phyloP scores from a whole-genome alignment of 768 basidiomycete species.

The Suillus hirtellus region DNA sequence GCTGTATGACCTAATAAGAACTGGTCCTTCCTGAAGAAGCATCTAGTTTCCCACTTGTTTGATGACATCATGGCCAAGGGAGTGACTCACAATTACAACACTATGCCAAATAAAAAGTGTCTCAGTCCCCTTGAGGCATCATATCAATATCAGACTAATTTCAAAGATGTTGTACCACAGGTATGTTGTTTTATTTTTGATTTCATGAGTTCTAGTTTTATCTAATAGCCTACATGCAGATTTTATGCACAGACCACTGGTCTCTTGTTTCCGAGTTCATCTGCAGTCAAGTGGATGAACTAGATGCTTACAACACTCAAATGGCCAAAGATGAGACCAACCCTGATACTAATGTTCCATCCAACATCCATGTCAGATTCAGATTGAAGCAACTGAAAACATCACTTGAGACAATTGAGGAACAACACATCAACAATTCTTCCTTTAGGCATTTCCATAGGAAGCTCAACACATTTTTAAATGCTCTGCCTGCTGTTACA shows the following conservation, averaged over 20 bases:
- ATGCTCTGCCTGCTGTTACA: not conserved
- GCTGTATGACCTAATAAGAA: constrained; percentile 18
- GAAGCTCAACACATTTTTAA: not conserved
- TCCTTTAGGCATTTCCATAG: not conserved
- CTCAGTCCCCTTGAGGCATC: constrained; percentile 15
- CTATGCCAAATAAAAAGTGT: constrained; percentile 31
- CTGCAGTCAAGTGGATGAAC: constrained; percentile 1
- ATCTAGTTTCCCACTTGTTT: constrained; percentile 33
- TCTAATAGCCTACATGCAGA: constrained; percentile 3
- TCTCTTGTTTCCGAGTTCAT: constrained; percentile 13
- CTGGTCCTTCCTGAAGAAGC: constrained; percentile 36
- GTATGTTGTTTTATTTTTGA: constrained; percentile 23
- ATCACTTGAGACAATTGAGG: not conserved
- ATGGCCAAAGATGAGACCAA: not conserved
- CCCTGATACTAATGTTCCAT: not conserved
- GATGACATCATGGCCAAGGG: constrained; percentile 34
- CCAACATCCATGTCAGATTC: not conserved
- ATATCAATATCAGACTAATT: constrained; percentile 33
- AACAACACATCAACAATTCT: not conserved
- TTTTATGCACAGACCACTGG: constrained; percentile 10
- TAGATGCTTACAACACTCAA: constrained; percentile 19
- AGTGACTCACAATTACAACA: constrained; percentile 28
- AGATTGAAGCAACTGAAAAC: not conserved
- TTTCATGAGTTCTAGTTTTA: not conserved
- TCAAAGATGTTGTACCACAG: constrained; percentile 35